Conservation (phyloP, 192 early-diverging fungal species). For the Dissophora globulifera region DNA sequence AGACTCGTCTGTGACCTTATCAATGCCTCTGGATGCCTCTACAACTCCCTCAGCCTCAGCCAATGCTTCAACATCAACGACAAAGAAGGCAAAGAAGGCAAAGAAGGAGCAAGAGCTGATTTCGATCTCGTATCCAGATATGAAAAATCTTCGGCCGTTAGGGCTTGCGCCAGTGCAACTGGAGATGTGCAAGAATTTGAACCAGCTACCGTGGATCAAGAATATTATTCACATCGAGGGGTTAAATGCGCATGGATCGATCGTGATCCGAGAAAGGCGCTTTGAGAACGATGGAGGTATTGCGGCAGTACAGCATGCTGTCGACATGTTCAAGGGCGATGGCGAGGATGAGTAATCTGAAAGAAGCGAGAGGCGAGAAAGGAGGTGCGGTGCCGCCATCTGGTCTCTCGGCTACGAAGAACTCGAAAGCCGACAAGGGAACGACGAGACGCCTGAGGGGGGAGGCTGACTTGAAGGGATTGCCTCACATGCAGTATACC, state of each 20-base stretch:
- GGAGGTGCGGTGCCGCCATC: too few relatives aligned
- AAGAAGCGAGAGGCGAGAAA: too few relatives aligned
- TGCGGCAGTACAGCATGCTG: slow-evolving; percentile 57
- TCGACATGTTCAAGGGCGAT: slow-evolving; percentile 55
- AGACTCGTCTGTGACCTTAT: not conserved
- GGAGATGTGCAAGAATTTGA: slow-evolving; percentile 41
- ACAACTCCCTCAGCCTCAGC: not conserved
- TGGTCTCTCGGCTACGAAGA: too few relatives aligned
- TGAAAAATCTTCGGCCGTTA: slow-evolving; percentile 20
- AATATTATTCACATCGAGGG: slow-evolving; percentile 52
- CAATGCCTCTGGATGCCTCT: not conserved
- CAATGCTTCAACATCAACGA: not conserved
- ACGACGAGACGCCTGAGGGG: too few relatives aligned
- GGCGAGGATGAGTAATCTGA: slow-evolving; percentile 39
- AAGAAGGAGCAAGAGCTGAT: not conserved
- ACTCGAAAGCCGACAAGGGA: too few relatives aligned
- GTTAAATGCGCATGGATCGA: slow-evolving; percentile 61
- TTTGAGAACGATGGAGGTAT: slow-evolving; percentile 36
- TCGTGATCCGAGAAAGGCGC: slow-evolving; percentile 56
- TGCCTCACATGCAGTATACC: too few relatives aligned
- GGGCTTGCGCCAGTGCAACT: slow-evolving; percentile 21
- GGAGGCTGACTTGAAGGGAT: too few relatives aligned
- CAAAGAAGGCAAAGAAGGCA: not conserved
- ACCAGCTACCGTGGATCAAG: slow-evolving; percentile 54
- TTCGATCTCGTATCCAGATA: slow-evolving; percentile 23